phyloP scores from a whole-genome alignment of 2,329 filamentous ascomycete genomes.

The Xenoacremonium recifei region DNA sequence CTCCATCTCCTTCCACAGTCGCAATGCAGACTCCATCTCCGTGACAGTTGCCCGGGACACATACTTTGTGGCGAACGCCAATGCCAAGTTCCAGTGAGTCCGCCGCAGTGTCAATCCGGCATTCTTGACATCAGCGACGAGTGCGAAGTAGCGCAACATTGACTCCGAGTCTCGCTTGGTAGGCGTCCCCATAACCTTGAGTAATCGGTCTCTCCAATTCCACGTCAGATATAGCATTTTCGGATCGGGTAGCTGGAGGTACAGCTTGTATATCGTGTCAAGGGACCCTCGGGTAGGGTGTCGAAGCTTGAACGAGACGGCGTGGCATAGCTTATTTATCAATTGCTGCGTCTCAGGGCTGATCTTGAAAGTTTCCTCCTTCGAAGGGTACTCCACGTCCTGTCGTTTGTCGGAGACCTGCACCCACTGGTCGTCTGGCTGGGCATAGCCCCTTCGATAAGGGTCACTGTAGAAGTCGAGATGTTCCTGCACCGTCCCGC shows the following conservation, averaged over 20 bases:
- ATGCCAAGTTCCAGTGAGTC: conserved; percentile 79
- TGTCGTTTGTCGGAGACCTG: conserved; percentile 49
- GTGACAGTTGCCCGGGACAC: conserved; percentile 59
- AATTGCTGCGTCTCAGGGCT: conserved; percentile 34
- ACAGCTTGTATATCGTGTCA: conserved; percentile 48
- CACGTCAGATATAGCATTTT: conserved; percentile 50
- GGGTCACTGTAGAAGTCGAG: conserved; percentile 52
- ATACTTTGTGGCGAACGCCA: conserved; percentile 75
- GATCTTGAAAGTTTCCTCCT: conserved; percentile 36
- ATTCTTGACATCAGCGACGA: conserved; percentile 79
- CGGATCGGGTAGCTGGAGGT: conserved; percentile 49
- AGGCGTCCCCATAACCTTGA: conserved; percentile 67
- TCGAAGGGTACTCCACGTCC: conserved; percentile 46
- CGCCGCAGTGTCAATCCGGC: conserved; percentile 66
- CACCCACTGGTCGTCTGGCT: conserved; percentile 46
- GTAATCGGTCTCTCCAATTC: conserved; percentile 58
- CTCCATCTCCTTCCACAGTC: conserved; percentile 91
- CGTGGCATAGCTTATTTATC: conserved; percentile 39
- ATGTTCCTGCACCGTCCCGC: conserved; percentile 51
- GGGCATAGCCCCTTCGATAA: conserved; percentile 53
- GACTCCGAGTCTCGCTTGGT: conserved; percentile 54
- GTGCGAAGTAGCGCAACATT: conserved; percentile 79
- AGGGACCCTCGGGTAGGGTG: conserved; percentile 40
- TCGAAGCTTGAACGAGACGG: conserved; percentile 40
- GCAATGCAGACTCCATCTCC: conserved; percentile 61